Conservation (phyloP, 805 yeast genomes). For the Geotrichum ghanense region DNA sequence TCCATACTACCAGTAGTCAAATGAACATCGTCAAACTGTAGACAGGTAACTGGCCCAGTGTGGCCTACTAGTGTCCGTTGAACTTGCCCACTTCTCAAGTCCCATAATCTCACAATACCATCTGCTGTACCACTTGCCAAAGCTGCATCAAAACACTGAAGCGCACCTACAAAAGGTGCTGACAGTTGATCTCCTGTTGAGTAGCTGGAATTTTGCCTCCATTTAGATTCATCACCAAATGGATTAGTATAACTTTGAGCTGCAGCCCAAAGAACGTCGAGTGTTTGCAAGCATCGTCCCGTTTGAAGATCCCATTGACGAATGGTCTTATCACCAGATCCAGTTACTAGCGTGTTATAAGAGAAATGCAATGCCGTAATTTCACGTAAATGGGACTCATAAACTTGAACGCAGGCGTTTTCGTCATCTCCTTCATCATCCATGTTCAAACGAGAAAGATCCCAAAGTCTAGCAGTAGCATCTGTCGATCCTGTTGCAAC, state of each 20-base stretch:
- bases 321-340: conserved; percentile 60
- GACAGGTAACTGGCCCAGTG: conserved; percentile 53
- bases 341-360: conserved; percentile 46
- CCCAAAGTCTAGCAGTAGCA: conserved; percentile 54
- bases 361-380: conserved; percentile 51
- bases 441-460: conserved; percentile 23
- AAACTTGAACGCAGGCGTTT: conserved; percentile 34
- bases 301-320: conserved; percentile 64
- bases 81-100: conserved; percentile 57
- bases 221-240: conserved; percentile 7
- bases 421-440: conserved; percentile 11
- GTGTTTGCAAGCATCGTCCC: conserved; percentile 58
- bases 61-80: conserved; percentile 54
- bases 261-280: conserved; percentile 56
- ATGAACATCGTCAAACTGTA: conserved; percentile 58
- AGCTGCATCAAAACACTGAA: conserved; percentile 67
- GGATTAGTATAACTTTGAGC: conserved; percentile 19
- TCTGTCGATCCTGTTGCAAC: conserved; percentile 51
- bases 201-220: conserved; percentile 3
- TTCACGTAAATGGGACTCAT: conserved; percentile 57
- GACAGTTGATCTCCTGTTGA: not conserved
- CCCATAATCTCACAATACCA: conserved; percentile 69
- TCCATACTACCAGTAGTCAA: conserved; percentile 55
- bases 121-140: conserved; percentile 71
- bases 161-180: conserved; percentile 45